Evolutionary conservation across 345 rosid species (phyloP), one percentile per base, ranked within the genome.

Genomic region (Litchi chinensis): DNA sequence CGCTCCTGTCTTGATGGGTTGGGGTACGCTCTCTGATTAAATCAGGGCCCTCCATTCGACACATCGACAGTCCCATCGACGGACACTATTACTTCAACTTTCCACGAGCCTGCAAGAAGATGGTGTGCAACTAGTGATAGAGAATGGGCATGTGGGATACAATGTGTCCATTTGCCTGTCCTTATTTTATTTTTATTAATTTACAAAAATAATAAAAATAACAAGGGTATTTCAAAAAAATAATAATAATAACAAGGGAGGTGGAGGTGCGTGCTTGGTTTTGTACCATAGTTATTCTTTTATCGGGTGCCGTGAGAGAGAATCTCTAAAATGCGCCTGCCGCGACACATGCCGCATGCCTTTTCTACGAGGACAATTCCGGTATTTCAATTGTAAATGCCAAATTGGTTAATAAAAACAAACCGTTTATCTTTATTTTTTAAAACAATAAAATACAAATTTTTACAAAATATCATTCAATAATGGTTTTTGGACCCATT

Each of bases 291-390:
- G 70, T 80, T 73, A 71, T 78, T 83, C 79, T 70, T 57, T 75
- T 39, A 71, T 77, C 28, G 84, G 81, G 41, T 64, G 41, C 52
- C 54, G 85, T 64, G 82, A 81, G 64, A 70, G 65, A 81, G 83
- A 83, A 76, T 86, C 86, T 83, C 83, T 60, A 73, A 83, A 65
- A 76, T 82, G 64, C 84, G 82, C 86, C 67, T 70, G 21, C 85
- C 78, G 80, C 70, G 40, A 79, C 65, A 69, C 69, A 76, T 43
- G 81, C 81, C 68, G 65, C 77, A 5, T 44, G 78, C 70, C 54
- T 59, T 59, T 78, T 28, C 40, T 80, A 4, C 60, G 5, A 44
- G 71, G 79, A 21, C 52, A 77, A 8, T 78, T 54, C n/a, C 28
- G 74, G 80, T 10, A 63, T 80, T 63, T 37, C 37, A 0, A 2